Percentiles rank a stretch among this genome's conserved stretches.
Evolutionary conservation across 345 rosid genomes (phyloP).

Genomic region (Anacardium occidentale): DNA sequence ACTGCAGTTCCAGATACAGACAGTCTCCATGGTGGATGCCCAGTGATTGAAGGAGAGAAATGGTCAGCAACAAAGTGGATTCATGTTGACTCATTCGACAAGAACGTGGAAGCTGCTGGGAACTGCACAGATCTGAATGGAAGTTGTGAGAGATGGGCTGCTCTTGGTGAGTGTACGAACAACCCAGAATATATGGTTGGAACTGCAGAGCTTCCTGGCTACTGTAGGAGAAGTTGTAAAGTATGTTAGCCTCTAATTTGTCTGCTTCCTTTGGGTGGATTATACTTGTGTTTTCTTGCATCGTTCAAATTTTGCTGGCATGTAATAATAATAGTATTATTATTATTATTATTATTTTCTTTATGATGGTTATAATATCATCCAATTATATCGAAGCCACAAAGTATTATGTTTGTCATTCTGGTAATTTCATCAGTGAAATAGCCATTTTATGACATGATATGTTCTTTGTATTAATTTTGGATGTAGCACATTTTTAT

Average conservation of each 20-base stretch:
- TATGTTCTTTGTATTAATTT: too few relatives aligned
- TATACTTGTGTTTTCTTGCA: background rate
- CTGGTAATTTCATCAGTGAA: too few relatives aligned
- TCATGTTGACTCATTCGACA: conserved; percentile 85
- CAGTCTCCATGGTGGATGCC: conserved; percentile 94
- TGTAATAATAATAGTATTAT: background rate
- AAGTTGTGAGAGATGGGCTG: conserved; percentile 92
- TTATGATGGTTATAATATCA: background rate
- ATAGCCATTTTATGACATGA: too few relatives aligned
- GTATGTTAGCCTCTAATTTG: conserved; percentile 46
- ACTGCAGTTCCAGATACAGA: conserved; percentile 68
- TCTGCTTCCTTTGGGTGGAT: background rate
- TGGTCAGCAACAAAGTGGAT: conserved; percentile 99
- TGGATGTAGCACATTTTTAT: too few relatives aligned
- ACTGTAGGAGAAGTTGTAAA: conserved; percentile 83
- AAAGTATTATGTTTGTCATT: background rate
- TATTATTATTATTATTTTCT: background rate
- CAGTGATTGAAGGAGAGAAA: conserved; percentile 92
- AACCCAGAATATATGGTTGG: conserved; percentile 89
- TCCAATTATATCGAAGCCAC: background rate
- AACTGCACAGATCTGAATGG: conserved; percentile 68
- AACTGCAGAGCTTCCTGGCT: conserved; percentile 70
- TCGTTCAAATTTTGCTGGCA: background rate
- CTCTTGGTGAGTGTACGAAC: conserved; percentile 83
- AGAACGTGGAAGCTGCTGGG: conserved; percentile 50